Conservation (phyloP, 768 basidiomycete species). For the Lactarius trivialis region DNA sequence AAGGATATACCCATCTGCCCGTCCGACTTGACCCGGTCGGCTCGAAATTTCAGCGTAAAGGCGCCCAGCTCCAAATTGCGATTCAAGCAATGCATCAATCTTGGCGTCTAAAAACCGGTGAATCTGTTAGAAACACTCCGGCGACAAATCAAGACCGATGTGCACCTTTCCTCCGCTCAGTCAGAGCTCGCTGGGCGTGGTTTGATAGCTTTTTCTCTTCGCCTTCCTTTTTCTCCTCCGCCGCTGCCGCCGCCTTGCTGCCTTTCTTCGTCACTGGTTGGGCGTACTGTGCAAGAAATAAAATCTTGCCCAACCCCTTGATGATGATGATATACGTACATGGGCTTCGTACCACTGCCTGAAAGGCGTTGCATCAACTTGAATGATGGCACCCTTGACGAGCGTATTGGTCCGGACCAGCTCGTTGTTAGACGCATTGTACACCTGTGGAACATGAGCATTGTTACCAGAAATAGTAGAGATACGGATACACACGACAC, state of each 20-base stretch:
- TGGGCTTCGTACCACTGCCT: slow-evolving; percentile 99
- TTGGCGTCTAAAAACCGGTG: slow-evolving; percentile 59
- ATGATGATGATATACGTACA: slow-evolving; percentile 47
- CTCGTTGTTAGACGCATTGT: slow-evolving; percentile 99
- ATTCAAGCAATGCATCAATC: slow-evolving; percentile 82
- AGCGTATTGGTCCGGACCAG: slow-evolving; percentile 99
- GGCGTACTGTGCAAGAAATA: slow-evolving; percentile 62
- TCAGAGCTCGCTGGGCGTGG: slow-evolving; percentile 81
- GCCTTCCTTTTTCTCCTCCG: slow-evolving; percentile 48
- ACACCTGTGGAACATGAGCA: slow-evolving; percentile 51
- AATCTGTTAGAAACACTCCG: slow-evolving; percentile 8
- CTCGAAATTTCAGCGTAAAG: slow-evolving; percentile 90
- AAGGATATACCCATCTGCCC: slow-evolving; percentile 93
- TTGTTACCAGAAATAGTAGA: background rate
- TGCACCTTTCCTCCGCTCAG: slow-evolving; percentile 87
- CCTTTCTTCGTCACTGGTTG: slow-evolving; percentile 91
- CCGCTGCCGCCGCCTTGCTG: slow-evolving; percentile 48
- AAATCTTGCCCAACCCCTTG: background rate
- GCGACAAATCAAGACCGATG: slow-evolving; percentile 6
- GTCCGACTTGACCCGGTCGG: slow-evolving; percentile 94
- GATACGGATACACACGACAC: slow-evolving; percentile 63
- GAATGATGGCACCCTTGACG: slow-evolving; percentile 94
- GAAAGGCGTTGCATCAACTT: slow-evolving; percentile 98
- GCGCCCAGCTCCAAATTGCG: slow-evolving; percentile 90
- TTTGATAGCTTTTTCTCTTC: slow-evolving; percentile 76